These are phyloP conservation scores for Alternaria brassicicola DNA, from an alignment of 2,329 filamentous ascomycete genomes.

Conservation along the genomic window DNA sequence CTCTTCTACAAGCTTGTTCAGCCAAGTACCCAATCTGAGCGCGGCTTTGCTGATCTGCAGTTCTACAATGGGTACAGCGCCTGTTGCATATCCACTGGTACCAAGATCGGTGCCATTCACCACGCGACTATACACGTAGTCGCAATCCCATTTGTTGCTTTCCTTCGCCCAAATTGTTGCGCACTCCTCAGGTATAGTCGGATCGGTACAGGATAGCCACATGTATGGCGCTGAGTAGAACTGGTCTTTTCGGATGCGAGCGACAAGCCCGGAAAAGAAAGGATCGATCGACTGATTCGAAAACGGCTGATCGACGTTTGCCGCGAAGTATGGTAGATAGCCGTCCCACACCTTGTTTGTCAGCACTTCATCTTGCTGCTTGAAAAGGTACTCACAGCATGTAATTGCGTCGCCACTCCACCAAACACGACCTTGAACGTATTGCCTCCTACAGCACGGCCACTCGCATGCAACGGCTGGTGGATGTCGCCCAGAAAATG, in stretches of 20 bases:
- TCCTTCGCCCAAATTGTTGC: conserved; percentile 49
- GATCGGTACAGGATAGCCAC: conserved; percentile 48
- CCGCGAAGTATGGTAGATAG: conserved; percentile 48
- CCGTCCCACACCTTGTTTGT: conserved; percentile 49
- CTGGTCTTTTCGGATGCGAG: conserved; percentile 43
- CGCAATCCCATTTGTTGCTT: conserved; percentile 49
- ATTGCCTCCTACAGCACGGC: conserved; percentile 48
- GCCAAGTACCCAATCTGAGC: conserved; percentile 48
- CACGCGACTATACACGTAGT: conserved; percentile 47
- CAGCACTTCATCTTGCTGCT: background rate
- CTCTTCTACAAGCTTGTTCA: conserved; percentile 44
- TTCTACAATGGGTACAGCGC: conserved; percentile 50
- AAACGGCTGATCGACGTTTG: conserved; percentile 41
- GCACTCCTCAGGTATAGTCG: conserved; percentile 40
- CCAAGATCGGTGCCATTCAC: conserved; percentile 44
- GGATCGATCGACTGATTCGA: conserved; percentile 46
- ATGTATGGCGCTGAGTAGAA: conserved; percentile 46
- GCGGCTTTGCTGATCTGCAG: conserved; percentile 52
- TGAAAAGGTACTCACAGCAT: conserved; percentile 40
- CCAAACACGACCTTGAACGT: conserved; percentile 47
- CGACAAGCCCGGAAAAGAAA: conserved; percentile 44
- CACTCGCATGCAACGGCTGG: conserved; percentile 52
- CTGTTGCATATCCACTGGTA: conserved; percentile 46
- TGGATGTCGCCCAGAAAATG: conserved; percentile 52
- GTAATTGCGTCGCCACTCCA: conserved; percentile 42